Evolutionary conservation across 2,329 filamentous ascomycete genomes (phyloP).

Genomic region (Venturia aucupariae): DNA sequence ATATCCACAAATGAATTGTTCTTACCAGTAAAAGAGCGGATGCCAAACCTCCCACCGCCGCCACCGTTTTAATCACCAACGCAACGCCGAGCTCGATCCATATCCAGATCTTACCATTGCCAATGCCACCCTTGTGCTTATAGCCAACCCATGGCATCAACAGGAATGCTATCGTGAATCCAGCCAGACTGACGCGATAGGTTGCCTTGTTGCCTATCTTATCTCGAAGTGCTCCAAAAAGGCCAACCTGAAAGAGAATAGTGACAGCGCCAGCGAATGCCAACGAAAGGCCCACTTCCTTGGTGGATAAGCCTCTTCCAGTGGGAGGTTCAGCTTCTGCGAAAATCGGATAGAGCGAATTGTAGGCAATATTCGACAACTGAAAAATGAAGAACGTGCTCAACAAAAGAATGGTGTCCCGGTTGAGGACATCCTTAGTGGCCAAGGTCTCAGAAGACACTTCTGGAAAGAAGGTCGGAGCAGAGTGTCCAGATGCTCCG

Average conservation of each 20-base stretch:
- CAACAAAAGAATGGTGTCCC: constrained; percentile 73
- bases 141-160: constrained; percentile 89
- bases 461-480: constrained; percentile 31
- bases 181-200: constrained; percentile 68
- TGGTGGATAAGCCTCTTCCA: constrained; percentile 65
- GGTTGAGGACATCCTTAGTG: constrained; percentile 57
- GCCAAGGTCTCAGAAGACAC: constrained; percentile 33
- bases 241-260: constrained; percentile 79
- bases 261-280: constrained; percentile 78
- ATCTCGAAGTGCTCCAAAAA: constrained; percentile 71
- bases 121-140: constrained; percentile 41
- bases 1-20: constrained; percentile 16
- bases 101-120: constrained; percentile 58
- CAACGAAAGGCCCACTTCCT: constrained; percentile 75
- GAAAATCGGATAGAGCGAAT: constrained; percentile 91
- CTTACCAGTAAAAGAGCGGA: constrained; percentile 78
- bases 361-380: constrained; percentile 88
- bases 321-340: constrained; percentile 65
- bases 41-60: constrained; percentile 79
- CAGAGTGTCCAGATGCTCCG: background rate
- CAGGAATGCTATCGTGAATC: constrained; percentile 73
- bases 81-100: constrained; percentile 74
- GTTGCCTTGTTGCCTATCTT: constrained; percentile 77
- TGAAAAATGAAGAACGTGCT: constrained; percentile 88
- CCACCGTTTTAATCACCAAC: constrained; percentile 80